Evolutionary conservation across 2,329 filamentous ascomycete species (phyloP), one percentile per base, ranked within the genome.

Genomic region (Aspergillus persii): DNA sequence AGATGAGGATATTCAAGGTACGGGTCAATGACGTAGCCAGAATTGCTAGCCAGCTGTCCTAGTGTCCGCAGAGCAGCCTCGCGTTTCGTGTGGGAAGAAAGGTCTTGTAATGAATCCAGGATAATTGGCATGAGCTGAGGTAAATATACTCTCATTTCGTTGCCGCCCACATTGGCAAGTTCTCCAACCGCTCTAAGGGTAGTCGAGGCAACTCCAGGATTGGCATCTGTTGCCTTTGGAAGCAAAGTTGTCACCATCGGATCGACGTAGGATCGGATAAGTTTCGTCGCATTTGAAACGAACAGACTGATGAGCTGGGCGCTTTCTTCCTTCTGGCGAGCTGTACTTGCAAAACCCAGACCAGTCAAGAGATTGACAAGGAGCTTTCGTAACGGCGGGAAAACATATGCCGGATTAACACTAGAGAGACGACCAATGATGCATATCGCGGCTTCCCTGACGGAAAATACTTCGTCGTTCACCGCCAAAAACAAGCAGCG

Each of bases 221-320:
- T 95, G 0, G 86, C 76, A 72, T 99, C 96, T 57, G 86, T 88
- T 5, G 94, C 91, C 74, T 97, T 98, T 1, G 95, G 95, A 2
- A 99, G 80, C n/a, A 99, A 84, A 1, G 97, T 92, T 11, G 89
- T 89, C 56, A 98, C 91, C 85, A 99, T 98, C 1, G 95, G 92
- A 69, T 97, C 92, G 50, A 99, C 95, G 69, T 98, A 98, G 3
- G 95, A 94, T 74, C 94, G 94, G 72, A 99, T 96, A 11, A 99
- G 83, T 56, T 89, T 89, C 61, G 96, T 94, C 0, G 95, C 94
- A 70, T 97, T 96, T 63, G 92, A 89, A 7, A 98, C 94, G 44
- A 99, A 86, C 58, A 98, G 85, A 67, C 93, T 96, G 63, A 99
- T 89, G 3, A 99, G 81, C 71, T 92, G 93, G 8, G 95, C 93